Base-by-base conservation (phyloP, 148 eudicot species). In the Camellia sinensis region DNA sequence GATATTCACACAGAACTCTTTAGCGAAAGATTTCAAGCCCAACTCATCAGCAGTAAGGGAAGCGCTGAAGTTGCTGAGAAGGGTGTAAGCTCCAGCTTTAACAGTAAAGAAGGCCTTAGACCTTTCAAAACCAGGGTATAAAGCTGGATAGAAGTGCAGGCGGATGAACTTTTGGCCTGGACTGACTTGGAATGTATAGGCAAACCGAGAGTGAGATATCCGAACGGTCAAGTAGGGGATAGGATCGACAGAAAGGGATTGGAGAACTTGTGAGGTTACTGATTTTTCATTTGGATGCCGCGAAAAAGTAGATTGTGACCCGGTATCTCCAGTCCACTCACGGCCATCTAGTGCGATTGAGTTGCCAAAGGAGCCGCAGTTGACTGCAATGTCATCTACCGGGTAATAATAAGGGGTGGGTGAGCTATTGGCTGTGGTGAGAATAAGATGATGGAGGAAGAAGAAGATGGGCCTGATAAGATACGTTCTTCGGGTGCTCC, bases 351-450 rank as follows among this genome's bases (percentile, higher is more conserved):
- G 17, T 10, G 81, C 78, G 11, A 53, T 44, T 54, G 75, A 80
- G 71, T 2, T 43, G 17, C 81, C 75, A 5, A 17, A 21, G 13
- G 86, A 77, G 40, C 86, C 86, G 19, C 86, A 84, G 45, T 77
- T 73, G 4, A 84, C 59, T 12, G 83, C 73, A 2, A 84, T 64
- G 37, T 77, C 62, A 22, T 77, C 80, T 2, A 37, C 2, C 4
- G 79, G 71, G 61, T n/a, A n/a, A n/a, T 46, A 17, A 48, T 76
- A 63, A 45, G 1, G 57, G 11, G 14, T n/a, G 6, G 71, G 14
- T 22, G 48, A 56, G 45, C 7, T 5, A 45, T 0, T 1, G 22
- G 40, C 61, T 10, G 11, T 18, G 13, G 22, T 7, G 0, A 48
- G 6, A 12, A 45, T 0, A 64, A 29, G 43, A 21, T 65, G 46